Evolutionary conservation across 768 basidiomycete genomes (phyloP).

Genomic region (Rhizopogon vulgaris): DNA sequence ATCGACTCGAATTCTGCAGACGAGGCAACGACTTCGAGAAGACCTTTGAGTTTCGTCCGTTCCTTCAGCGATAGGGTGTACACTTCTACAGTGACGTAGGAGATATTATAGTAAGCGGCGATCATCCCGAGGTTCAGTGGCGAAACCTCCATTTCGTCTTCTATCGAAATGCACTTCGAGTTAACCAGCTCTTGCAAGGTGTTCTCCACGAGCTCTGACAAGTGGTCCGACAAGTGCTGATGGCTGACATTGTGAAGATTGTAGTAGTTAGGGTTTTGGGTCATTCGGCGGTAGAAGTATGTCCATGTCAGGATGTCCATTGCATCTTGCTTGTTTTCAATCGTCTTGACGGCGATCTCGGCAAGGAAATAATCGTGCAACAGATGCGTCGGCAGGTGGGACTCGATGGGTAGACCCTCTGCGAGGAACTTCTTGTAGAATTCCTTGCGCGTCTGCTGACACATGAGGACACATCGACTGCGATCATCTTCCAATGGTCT

Average conservation of each 20-base stretch:
- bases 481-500: constrained; percentile 83
- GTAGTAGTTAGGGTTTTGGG: constrained; percentile 95
- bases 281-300: constrained; percentile 96
- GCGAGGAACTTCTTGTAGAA: constrained; percentile 98
- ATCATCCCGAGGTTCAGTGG: constrained; percentile 98
- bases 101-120: constrained; percentile 93
- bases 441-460: constrained; percentile 95
- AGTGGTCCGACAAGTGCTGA: constrained; percentile 90
- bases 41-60: constrained; percentile 92
- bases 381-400: constrained; percentile 82
- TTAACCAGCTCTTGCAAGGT: constrained; percentile 88
- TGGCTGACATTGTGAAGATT: constrained; percentile 93
- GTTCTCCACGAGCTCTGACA: constrained; percentile 93
- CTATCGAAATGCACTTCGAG: constrained; percentile 92
- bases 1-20: constrained; percentile 95
- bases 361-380: constrained; percentile 97
- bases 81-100: constrained; percentile 94
- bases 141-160: constrained; percentile 91
- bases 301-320: constrained; percentile 99
- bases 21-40: constrained; percentile 94
- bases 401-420: constrained; percentile 97
- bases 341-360: constrained; percentile 97
- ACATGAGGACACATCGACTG: constrained; percentile 94
- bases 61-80: constrained; percentile 94
- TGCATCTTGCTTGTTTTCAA: constrained; percentile 98